Evolutionary conservation across 2,329 filamentous ascomycete genomes (phyloP).

Genomic region (Cladosporium sp.): DNA sequence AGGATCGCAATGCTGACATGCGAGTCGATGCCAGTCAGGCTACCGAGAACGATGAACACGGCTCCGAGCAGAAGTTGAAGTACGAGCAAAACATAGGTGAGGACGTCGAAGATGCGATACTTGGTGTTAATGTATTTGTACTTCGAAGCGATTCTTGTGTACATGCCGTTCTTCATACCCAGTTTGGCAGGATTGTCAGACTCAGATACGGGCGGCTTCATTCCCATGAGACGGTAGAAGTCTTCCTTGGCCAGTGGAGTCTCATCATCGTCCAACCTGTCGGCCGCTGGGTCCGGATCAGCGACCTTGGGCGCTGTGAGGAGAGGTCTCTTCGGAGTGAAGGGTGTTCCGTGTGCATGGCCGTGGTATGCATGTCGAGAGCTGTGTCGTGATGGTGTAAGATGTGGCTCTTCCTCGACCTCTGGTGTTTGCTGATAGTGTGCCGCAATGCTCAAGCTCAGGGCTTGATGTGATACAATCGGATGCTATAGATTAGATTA

Average conservation of each 20-base stretch:
- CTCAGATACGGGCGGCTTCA: constrained; percentile 28
- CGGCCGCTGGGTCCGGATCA: constrained; percentile 34
- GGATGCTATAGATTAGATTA: constrained; percentile 8
- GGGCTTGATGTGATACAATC: constrained; percentile 10
- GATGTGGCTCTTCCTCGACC: constrained; percentile 4
- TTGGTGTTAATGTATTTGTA: constrained; percentile 32
- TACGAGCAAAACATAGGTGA: constrained; percentile 36
- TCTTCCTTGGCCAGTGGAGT: constrained; percentile 29
- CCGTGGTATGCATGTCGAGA: constrained; percentile 18
- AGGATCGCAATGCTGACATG: constrained; percentile 38
- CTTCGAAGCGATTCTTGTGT: constrained; percentile 27
- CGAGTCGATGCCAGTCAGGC: constrained; percentile 30
- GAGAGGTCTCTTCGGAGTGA: constrained; percentile 21
- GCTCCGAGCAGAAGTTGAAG: constrained; percentile 40
- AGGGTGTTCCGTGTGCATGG: constrained; percentile 11
- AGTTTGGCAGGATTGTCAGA: constrained; percentile 32
- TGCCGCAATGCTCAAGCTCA: constrained; percentile 13
- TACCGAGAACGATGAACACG: constrained; percentile 41
- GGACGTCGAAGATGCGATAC: constrained; percentile 36
- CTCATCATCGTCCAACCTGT: constrained; percentile 30
- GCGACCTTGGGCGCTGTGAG: constrained; percentile 25
- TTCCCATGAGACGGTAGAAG: constrained; percentile 38
- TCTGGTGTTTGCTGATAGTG: constrained; percentile 10
- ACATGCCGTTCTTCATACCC: constrained; percentile 33
- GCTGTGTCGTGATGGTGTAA: constrained; percentile 7